phyloP scores from a whole-genome alignment of 257 asterid species.

The Vinca minor region DNA sequence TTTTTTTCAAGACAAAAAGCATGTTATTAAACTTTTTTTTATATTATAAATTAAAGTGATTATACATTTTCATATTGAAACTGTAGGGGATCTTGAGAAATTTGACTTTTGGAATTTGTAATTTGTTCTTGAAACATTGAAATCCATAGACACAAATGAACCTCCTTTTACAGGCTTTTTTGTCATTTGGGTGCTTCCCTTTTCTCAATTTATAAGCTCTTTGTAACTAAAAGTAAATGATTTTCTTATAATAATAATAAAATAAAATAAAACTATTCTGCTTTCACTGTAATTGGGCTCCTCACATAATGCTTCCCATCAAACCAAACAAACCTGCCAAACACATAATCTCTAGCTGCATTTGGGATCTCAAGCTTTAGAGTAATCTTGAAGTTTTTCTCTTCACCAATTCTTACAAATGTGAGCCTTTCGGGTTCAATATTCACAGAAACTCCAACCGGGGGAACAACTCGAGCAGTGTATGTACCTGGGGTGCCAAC shows the following conservation, averaged over 20 bases:
- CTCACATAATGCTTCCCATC: conserved; percentile 19
- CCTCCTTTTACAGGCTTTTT: background rate
- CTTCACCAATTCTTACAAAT: conserved; percentile 32
- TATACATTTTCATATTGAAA: no score
- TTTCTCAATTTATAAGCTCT: no score
- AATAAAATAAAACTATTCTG: background rate
- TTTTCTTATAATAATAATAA: background rate
- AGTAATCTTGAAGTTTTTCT: conserved; percentile 12
- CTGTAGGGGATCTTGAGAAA: no score
- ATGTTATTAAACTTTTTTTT: no score
- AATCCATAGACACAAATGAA: background rate
- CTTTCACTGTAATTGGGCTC: conserved; percentile 19
- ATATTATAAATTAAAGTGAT: no score
- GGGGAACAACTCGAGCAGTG: conserved; percentile 40
- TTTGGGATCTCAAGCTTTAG: conserved; percentile 1
- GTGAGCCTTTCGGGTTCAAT: conserved; percentile 38
- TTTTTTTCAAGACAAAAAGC: no score
- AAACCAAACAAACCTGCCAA: conserved; percentile 17
- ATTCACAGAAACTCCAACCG: conserved; percentile 37
- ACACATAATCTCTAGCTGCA: conserved; percentile 15
- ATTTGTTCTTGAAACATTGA: background rate
- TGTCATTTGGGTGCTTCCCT: background rate
- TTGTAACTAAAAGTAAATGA: background rate
- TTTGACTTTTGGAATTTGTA: no score
- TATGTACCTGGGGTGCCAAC: conserved; percentile 65